Percentiles rank a stretch among this genome's conserved stretches.
These are phyloP conservation scores for Eutrema yunnanense DNA, from an alignment of 345 rosid species.

Conservation along the genomic window DNA sequence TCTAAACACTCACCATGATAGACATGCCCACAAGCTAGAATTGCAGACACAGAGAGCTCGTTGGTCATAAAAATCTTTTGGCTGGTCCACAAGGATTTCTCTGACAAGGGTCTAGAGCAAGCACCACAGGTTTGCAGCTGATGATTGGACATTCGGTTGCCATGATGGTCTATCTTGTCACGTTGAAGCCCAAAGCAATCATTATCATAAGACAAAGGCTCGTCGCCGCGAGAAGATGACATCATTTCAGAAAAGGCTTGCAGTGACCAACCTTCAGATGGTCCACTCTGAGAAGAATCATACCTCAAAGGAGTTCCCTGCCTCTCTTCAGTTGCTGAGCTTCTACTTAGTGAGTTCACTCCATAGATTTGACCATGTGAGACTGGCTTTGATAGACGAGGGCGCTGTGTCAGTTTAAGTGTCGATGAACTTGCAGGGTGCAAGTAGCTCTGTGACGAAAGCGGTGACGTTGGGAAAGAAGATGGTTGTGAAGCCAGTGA, in stretches of 20 bases:
- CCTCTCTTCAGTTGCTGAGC: conserved; percentile 19
- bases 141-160: conserved; percentile 40
- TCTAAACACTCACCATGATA: conserved; percentile 98
- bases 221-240: conserved; percentile 53
- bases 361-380: conserved; percentile 31
- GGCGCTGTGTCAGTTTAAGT: conserved; percentile 32
- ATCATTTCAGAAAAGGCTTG: conserved; percentile 76
- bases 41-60: conserved; percentile 66
- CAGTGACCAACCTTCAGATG: conserved; percentile 85
- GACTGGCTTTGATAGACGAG: conserved; percentile 41
- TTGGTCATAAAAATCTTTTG: conserved; percentile 58
- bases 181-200: conserved; percentile 43
- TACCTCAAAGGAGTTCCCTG: conserved; percentile 44
- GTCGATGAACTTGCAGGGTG: conserved; percentile 42
- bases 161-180: conserved; percentile 43
- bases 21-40: conserved; percentile 89
- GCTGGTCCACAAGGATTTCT: conserved; percentile 72
- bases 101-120: conserved; percentile 73
- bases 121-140: conserved; percentile 79
- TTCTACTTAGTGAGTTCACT: conserved; percentile 10
- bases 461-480: conserved; percentile 44
- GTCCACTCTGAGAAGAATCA: conserved; percentile 54
- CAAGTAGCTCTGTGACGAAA: conserved; percentile 44
- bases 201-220: conserved; percentile 57
- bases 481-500: conserved; percentile 64